These are phyloP conservation scores for Backusella luteola DNA, from an alignment of 192 early-diverging fungal genomes.

Conservation along the genomic window DNA sequence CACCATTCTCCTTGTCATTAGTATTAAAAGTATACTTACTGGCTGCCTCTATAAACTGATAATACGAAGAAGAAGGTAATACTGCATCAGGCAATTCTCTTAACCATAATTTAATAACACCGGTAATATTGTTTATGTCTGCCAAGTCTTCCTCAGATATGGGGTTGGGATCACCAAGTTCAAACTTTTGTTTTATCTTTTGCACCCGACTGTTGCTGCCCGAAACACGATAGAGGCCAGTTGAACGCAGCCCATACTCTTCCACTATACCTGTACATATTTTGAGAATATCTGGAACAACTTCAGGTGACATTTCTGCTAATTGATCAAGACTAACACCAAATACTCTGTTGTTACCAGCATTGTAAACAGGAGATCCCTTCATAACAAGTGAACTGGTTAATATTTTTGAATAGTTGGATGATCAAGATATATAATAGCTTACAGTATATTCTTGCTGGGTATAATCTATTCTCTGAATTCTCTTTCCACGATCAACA, in stretches of 20 bases:
- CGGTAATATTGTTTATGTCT: constrained; percentile 83
- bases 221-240: constrained; percentile 89
- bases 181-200: constrained; percentile 70
- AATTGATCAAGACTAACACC: constrained; percentile 61
- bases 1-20: neutral
- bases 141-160: constrained; percentile 52
- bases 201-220: constrained; percentile 75
- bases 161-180: constrained; percentile 64
- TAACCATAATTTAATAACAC: constrained; percentile 91
- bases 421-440: constrained; percentile 13
- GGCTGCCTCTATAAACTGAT: constrained; percentile 69
- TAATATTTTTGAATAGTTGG: neutral
- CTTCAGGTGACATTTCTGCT: constrained; percentile 65
- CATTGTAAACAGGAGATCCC: neutral
- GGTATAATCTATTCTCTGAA: constrained; percentile 36
- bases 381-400: neutral
- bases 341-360: constrained; percentile 17
- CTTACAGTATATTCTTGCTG: constrained; percentile 43
- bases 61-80: constrained; percentile 66
- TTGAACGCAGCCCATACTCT: constrained; percentile 59
- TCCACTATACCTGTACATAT: constrained; percentile 86
- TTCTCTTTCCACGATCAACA: constrained; percentile 26
- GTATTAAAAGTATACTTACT: constrained; percentile 43
- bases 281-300: constrained; percentile 74
- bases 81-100: constrained; percentile 89